A percentile compares a stretch with the other conserved stretches of the same genome.
Evolutionary conservation across 1,284 basidiomycete genomes (phyloP).

Genomic region (Trametes hirsuta): DNA sequence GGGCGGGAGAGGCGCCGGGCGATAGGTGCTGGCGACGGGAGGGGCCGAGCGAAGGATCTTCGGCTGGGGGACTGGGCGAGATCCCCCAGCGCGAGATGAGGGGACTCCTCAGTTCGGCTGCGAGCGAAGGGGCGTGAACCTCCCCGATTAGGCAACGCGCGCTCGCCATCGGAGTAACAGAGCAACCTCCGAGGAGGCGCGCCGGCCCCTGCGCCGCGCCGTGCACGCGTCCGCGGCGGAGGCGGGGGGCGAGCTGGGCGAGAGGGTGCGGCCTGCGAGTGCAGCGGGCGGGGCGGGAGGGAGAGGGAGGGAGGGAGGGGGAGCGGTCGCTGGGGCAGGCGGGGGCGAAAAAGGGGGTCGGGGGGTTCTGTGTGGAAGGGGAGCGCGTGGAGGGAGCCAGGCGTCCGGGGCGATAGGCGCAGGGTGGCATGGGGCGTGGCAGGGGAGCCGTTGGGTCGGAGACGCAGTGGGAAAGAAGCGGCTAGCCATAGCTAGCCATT

Average conservation of each 20-base stretch:
- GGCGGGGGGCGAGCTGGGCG: background rate
- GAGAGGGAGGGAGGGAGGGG: background rate
- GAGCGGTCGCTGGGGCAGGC: background rate
- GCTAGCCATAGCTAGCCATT: constrained; percentile 22
- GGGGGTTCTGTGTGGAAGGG: constrained; percentile 8
- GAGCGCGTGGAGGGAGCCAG: constrained; percentile 11
- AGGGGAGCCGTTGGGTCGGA: constrained; percentile 14
- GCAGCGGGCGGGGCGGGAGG: background rate
- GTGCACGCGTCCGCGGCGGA: background rate
- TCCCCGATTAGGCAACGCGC: constrained; percentile 17
- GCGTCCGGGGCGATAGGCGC: constrained; percentile 15
- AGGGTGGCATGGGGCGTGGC: constrained; percentile 24
- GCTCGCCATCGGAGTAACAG: constrained; percentile 18
- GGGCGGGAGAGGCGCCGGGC: constrained; percentile 12
- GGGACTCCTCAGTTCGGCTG: constrained; percentile 31
- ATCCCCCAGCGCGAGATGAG: constrained; percentile 31
- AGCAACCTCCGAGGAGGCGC: constrained; percentile 13
- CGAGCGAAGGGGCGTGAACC: constrained; percentile 21
- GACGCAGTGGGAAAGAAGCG: constrained; percentile 21
- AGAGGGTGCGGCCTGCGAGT: background rate
- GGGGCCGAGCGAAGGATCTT: constrained; percentile 29
- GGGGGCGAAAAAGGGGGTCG: background rate
- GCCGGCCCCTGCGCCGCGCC: background rate
- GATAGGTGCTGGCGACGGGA: constrained; percentile 23
- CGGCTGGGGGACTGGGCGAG: constrained; percentile 27